Evolutionary conservation across 2,329 filamentous ascomycete genomes (phyloP).

Genomic region (Clonostachys chloroleuca): DNA sequence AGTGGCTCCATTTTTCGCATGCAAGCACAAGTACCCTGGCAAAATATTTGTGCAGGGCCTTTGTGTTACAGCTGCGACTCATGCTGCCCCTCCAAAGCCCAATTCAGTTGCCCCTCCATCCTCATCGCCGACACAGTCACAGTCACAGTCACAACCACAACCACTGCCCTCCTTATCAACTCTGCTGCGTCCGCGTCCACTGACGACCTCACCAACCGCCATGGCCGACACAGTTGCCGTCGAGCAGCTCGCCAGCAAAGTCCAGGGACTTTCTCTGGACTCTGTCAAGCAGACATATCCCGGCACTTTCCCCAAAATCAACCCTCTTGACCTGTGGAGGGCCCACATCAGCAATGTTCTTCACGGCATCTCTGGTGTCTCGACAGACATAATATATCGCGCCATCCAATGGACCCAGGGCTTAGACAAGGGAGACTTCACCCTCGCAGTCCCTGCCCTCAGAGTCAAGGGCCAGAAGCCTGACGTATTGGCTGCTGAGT

Average conservation of each 20-base stretch:
- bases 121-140: conserved; percentile 1
- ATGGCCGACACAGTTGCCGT: conserved; percentile 3
- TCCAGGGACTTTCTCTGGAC: conserved; percentile 8
- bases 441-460: conserved; percentile 75
- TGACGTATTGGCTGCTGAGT: conserved; percentile 55
- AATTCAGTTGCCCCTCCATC: conserved; percentile 5
- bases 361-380: conserved; percentile 64
- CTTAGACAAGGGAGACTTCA: conserved; percentile 78
- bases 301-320: conserved; percentile 61
- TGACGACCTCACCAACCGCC: background rate
- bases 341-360: conserved; percentile 70
- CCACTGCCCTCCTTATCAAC: background rate
- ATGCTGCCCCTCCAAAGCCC: no score
- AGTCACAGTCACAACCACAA: background rate
- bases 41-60: no score
- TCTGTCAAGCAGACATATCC: conserved; percentile 30
- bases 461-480: conserved; percentile 70
- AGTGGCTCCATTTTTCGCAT: no score
- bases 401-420: conserved; percentile 74
- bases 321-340: conserved; percentile 77
- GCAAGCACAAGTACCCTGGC: no score
- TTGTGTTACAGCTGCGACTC: no score
- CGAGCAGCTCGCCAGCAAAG: conserved; percentile 7
- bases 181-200: no score
- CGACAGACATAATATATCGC: conserved; percentile 66